Evolutionary conservation across 225 moss, liverwort and hornwort genomes (phyloP).

Genomic region (Polytrichum formosum): DNA sequence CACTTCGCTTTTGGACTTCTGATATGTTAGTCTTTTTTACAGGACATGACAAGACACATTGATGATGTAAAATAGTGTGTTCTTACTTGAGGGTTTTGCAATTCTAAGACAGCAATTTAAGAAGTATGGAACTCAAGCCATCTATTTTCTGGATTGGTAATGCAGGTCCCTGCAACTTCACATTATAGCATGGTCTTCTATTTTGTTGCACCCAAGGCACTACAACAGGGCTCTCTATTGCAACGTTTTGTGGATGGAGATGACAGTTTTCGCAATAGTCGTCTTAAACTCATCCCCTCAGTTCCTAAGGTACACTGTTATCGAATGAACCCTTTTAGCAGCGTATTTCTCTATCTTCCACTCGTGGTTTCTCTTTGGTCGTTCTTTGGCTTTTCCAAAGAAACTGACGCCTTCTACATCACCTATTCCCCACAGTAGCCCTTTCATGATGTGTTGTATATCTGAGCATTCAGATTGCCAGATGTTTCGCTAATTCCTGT

Average conservation of each 20-base stretch:
- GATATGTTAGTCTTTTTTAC: not conserved
- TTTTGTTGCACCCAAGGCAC: conserved; percentile 68
- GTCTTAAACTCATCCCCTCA: conserved; percentile 87
- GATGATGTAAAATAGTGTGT: too few species aligned
- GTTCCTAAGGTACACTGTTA: conserved; percentile 65
- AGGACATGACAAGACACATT: too few species aligned
- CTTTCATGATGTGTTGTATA: too few species aligned
- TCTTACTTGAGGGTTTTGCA: too few species aligned
- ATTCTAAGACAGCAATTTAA: too few species aligned
- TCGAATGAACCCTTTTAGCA: too few species aligned
- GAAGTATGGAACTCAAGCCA: too few species aligned
- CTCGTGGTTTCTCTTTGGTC: too few species aligned
- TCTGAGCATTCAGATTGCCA: too few species aligned
- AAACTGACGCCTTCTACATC: too few species aligned
- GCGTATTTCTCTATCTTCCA: too few species aligned
- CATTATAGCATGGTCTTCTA: conserved; percentile 95
- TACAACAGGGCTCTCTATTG: conserved; percentile 58
- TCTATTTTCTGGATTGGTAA: not conserved
- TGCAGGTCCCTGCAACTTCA: conserved; percentile 77
- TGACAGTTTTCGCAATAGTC: conserved; percentile 81
- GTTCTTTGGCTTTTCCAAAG: not conserved
- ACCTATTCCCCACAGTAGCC: too few species aligned
- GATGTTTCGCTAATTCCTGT: conserved; percentile 1
- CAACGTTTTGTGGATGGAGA: conserved; percentile 81
- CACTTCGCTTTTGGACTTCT: not conserved